These are phyloP conservation scores for Porogramme epimiltina DNA, from an alignment of 1,284 basidiomycete genomes.

Conservation along the genomic window DNA sequence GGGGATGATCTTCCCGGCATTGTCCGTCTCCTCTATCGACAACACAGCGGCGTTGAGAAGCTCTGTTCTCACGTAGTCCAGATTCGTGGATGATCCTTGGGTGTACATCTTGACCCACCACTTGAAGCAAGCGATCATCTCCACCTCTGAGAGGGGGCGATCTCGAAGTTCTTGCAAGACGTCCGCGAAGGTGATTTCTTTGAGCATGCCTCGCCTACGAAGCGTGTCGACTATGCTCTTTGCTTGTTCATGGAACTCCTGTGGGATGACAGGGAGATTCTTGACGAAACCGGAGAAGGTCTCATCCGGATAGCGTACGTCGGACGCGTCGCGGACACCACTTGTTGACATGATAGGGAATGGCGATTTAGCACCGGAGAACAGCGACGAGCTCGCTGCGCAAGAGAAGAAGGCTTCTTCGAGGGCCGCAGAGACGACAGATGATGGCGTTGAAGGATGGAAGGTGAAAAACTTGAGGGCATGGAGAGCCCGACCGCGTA, in stretches of 20 bases:
- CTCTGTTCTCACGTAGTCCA: constrained; percentile 54
- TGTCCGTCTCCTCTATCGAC: constrained; percentile 40
- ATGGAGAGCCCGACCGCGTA: constrained; percentile 76
- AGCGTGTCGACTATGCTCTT: constrained; percentile 67
- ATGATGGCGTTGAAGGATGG: constrained; percentile 83
- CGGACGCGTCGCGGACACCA: constrained; percentile 72
- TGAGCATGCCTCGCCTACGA: constrained; percentile 71
- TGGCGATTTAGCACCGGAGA: constrained; percentile 30
- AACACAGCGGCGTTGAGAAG: constrained; percentile 76
- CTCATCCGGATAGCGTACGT: constrained; percentile 81
- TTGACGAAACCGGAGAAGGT: constrained; percentile 81
- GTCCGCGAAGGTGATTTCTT: constrained; percentile 84
- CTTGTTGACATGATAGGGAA: constrained; percentile 82
- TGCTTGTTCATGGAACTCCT: constrained; percentile 66
- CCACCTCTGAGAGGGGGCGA: constrained; percentile 72
- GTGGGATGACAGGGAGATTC: constrained; percentile 76
- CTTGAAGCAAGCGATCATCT: constrained; percentile 82
- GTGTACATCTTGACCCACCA: constrained; percentile 86
- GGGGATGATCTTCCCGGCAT: constrained; percentile 60
- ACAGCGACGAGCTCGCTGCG: constrained; percentile 25
- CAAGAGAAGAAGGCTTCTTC: constrained; percentile 86
- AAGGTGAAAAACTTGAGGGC: constrained; percentile 91
- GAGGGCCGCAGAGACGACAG: constrained; percentile 79
- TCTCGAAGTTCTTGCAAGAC: constrained; percentile 80
- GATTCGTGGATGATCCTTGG: constrained; percentile 44